A percentile compares a stretch with the other conserved stretches of the same genome.
Evolutionary conservation across 1,139 yeast species (phyloP).

Genomic region (Scheffersomyces stambukii): DNA sequence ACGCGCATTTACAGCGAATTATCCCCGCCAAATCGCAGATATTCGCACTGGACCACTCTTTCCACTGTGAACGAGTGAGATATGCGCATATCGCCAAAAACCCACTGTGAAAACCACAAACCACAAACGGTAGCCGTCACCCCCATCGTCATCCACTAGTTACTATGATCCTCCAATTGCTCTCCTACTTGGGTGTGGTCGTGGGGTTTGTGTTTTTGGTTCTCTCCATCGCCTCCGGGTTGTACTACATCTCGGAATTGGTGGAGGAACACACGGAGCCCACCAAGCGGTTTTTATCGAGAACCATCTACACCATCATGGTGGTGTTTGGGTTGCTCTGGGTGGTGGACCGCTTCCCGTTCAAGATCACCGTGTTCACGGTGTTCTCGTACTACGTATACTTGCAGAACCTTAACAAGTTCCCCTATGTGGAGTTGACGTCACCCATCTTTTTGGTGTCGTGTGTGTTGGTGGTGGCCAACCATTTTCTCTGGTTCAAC

Average conservation of each 20-base stretch:
- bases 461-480: slow-evolving; percentile 68
- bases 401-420: slow-evolving; percentile 67
- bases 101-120: too few species aligned
- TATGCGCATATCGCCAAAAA: too few species aligned
- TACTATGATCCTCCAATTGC: slow-evolving; percentile 37
- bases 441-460: slow-evolving; percentile 69
- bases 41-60: too few species aligned
- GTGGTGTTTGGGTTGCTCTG: slow-evolving; percentile 50
- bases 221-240: slow-evolving; percentile 69
- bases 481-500: slow-evolving; percentile 89
- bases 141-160: too few species aligned
- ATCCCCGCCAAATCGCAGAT: too few species aligned
- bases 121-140: too few species aligned
- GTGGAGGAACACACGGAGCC: slow-evolving; percentile 92
- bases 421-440: slow-evolving; percentile 78
- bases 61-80: too few species aligned
- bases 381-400: slow-evolving; percentile 69
- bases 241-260: slow-evolving; percentile 84
- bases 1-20: too few species aligned
- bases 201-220: slow-evolving; percentile 71
- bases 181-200: slow-evolving; percentile 65
- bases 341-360: slow-evolving; percentile 76
- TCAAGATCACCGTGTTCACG: slow-evolving; percentile 60
- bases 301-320: slow-evolving; percentile 59
- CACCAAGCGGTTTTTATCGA: slow-evolving; percentile 64